phyloP scores from a whole-genome alignment of 2,329 filamentous ascomycete genomes.

The Phialemonium atrogriseum region DNA sequence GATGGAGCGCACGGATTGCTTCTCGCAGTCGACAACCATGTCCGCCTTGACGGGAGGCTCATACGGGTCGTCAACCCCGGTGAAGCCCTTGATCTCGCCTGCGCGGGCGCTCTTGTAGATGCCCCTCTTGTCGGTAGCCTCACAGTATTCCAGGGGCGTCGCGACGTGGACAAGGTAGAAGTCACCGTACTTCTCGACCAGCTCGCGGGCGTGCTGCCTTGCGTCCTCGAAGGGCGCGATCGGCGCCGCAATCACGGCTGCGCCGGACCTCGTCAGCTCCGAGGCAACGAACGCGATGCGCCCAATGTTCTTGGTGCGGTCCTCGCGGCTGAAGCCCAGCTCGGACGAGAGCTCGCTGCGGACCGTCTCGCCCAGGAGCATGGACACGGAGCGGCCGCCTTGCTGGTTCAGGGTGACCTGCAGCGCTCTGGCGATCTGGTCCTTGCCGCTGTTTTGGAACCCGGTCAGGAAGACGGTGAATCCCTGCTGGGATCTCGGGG shows the following conservation, averaged over 20 bases:
- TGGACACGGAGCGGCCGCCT: conserved; percentile 86
- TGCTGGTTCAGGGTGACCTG: conserved; percentile 98
- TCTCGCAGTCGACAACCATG: conserved; percentile 75
- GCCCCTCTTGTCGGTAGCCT: conserved; percentile 90
- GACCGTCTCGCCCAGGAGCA: conserved; percentile 92
- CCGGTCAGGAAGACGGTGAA: conserved; percentile 98
- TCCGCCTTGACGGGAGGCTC: conserved; percentile 76
- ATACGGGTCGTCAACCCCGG: conserved; percentile 95
- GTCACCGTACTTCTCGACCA: conserved; percentile 78
- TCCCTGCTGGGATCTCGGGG: conserved; percentile 80
- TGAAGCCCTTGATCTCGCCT: conserved; percentile 97
- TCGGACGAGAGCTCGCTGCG: conserved; percentile 88
- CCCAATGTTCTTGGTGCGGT: conserved; percentile 89
- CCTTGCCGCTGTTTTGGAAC: conserved; percentile 94
- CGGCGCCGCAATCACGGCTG: conserved; percentile 91
- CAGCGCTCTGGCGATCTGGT: conserved; percentile 88
- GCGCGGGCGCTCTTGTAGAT: conserved; percentile 77
- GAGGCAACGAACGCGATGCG: conserved; percentile 95
- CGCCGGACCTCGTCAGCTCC: conserved; percentile 86
- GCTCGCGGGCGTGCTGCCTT: conserved; percentile 69
- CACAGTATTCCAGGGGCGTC: conserved; percentile 83
- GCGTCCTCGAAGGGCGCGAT: conserved; percentile 87
- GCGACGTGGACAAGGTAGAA: conserved; percentile 96
- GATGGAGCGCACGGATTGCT: conserved; percentile 81
- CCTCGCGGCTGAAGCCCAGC: conserved; percentile 87